Evolutionary conservation across 768 basidiomycete species (phyloP), one percentile per base, ranked within the genome.

Genomic region (Collybia nuda): DNA sequence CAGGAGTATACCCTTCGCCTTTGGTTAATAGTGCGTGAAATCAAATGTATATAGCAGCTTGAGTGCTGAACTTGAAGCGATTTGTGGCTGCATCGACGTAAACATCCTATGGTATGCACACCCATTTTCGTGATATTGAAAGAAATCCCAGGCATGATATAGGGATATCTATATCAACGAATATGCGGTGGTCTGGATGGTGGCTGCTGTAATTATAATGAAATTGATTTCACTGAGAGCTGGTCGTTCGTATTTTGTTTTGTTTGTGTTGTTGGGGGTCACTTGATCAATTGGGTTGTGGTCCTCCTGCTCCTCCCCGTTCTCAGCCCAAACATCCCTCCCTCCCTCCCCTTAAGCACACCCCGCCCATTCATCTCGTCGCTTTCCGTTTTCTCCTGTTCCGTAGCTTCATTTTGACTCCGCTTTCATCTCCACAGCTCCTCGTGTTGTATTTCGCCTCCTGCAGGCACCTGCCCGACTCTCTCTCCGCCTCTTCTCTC

Each of bases 201-300:
- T n/a, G n/a, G n/a, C n/a, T n/a, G n/a, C n/a, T n/a, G n/a, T n/a
- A n/a, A n/a, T n/a, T n/a, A n/a, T n/a, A n/a, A n/a, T n/a, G n/a
- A n/a, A n/a, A n/a, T n/a, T n/a, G n/a, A n/a, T n/a, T n/a, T n/a
- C n/a, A n/a, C n/a, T n/a, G n/a, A 26, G 7, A 26, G 24, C 3
- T 26, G 24, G 24, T 26, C 24, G 24, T 26, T 26, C 23, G 39
- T 36, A n/a, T 38, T 35, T 32, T 68, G 59, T 70, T 70, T 63
- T 70, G 53, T 71, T 70, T 71, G 64, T 51, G 46, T 38, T 48
- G 47, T 40, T 48, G 40, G 50, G 51, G 56, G 69, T 70, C 68
- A 68, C 60, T 67, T 71, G 68, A 67, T 60, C 59, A 54, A 50
- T n/a, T 48, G 41, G 53, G 48, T 53, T 52, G 53, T 56, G 50